phyloP scores from a whole-genome alignment of 1,139 yeast species.

The Suhomyces taliae region DNA sequence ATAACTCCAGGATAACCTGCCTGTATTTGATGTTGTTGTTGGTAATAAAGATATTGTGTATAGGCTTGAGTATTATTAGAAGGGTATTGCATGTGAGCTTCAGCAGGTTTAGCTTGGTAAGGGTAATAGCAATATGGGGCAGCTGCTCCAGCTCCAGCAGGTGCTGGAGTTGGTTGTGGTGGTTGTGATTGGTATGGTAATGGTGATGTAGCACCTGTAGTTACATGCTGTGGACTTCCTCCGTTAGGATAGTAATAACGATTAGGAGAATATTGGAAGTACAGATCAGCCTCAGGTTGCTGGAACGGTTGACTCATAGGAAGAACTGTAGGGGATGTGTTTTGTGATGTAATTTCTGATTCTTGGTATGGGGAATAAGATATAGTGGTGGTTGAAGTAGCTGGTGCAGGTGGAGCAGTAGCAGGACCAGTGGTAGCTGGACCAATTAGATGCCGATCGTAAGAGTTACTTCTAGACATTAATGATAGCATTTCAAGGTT shows the following conservation, averaged over 20 bases:
- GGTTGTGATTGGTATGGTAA: neutral
- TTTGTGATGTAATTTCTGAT: no score
- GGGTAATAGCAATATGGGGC: constrained; percentile 5
- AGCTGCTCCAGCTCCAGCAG: no score
- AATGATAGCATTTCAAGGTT: constrained; percentile 6
- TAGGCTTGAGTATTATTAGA: neutral
- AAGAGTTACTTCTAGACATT: constrained; percentile 3
- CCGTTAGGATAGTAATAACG: neutral
- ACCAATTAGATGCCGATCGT: no score
- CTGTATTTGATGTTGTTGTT: constrained; percentile 9
- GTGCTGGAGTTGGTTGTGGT: neutral
- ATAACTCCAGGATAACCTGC: neutral
- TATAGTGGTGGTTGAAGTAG: no score
- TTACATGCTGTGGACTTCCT: no score
- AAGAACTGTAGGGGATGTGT: no score
- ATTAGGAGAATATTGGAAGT: constrained; percentile 6
- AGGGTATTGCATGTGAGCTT: no score
- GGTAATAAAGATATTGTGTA: constrained; percentile 8
- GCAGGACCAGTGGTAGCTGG: no score
- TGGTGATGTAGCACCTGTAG: constrained; percentile 1
- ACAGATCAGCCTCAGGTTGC: constrained; percentile 1
- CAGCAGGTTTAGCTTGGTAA: neutral
- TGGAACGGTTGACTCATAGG: no score
- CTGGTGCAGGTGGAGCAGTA: no score
- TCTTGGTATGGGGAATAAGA: no score